Conservation (phyloP, 352 stramenopile species). For the Phytophthora kernoviae region DNA sequence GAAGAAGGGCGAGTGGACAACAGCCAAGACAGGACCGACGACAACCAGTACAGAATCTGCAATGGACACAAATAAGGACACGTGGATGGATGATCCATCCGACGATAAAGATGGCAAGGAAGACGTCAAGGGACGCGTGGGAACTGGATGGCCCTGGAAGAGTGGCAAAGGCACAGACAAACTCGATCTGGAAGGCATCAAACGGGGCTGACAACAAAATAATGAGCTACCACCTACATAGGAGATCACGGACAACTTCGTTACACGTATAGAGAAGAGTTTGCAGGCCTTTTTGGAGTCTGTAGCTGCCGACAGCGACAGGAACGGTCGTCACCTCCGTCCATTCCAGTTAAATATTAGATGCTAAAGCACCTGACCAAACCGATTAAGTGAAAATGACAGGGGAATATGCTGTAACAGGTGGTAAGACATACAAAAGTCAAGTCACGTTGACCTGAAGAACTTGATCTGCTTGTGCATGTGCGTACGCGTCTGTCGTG, state of each 20-base stretch:
- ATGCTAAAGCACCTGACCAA: slow-evolving; percentile 28
- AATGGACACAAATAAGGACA: slow-evolving; percentile 19
- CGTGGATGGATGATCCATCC: slow-evolving; percentile 41
- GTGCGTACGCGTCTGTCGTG: neutral
- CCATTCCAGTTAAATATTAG: slow-evolving; percentile 24
- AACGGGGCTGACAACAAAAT: slow-evolving; percentile 31
- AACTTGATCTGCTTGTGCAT: slow-evolving; percentile 3
- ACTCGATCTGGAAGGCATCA: slow-evolving; percentile 65
- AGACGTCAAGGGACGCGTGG: slow-evolving; percentile 65
- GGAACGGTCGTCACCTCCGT: neutral
- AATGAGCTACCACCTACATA: neutral
- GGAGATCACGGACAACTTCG: neutral
- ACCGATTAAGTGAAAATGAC: slow-evolving; percentile 3
- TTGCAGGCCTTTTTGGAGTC: neutral
- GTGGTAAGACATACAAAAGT: neutral
- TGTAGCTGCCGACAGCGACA: neutral
- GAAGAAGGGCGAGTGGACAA: slow-evolving; percentile 30
- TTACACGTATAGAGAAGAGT: slow-evolving; percentile 2
- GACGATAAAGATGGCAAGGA: slow-evolving; percentile 33
- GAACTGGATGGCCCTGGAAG: slow-evolving; percentile 72
- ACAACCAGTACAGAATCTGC: neutral
- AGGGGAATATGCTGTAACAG: slow-evolving; percentile 5
- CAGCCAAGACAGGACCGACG: slow-evolving; percentile 4
- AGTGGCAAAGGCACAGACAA: slow-evolving; percentile 45
- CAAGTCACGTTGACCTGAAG: neutral